Evolutionary conservation across 1,284 basidiomycete genomes (phyloP).

Genomic region (Fomitopsis pinicola): DNA sequence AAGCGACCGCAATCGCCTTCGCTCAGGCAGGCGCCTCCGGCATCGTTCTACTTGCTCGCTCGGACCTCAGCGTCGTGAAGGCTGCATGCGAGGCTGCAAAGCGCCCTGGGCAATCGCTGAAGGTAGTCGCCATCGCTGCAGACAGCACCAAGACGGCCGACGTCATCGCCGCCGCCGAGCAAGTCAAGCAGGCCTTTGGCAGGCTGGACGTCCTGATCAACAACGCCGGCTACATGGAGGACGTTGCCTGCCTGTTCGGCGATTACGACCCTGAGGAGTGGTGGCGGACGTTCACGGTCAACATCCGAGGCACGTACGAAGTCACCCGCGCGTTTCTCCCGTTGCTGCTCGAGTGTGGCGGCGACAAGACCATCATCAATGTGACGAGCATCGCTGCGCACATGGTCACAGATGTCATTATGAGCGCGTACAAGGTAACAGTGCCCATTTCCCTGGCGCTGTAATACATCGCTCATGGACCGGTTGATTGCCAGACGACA

Average conservation of each 20-base stretch:
- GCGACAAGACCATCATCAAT: conserved; percentile 3
- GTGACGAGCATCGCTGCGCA: not conserved
- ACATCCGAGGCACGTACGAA: conserved; percentile 7
- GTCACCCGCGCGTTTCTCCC: conserved; percentile 5
- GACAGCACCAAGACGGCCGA: conserved; percentile 1
- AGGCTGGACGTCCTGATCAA: conserved; percentile 3
- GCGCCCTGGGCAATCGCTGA: not conserved
- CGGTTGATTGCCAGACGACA: not conserved
- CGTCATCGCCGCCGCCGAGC: conserved; percentile 4
- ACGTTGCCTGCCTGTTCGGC: not conserved
- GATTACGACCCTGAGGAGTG: conserved; percentile 10
- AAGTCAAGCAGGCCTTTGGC: conserved; percentile 3
- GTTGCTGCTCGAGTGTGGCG: conserved; percentile 1
- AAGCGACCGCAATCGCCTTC: conserved; percentile 1
- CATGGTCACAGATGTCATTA: not conserved
- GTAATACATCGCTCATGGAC: not conserved
- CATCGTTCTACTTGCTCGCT: conserved; percentile 3
- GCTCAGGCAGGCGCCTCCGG: conserved; percentile 2
- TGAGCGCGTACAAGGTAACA: not conserved
- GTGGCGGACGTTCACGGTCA: conserved; percentile 10
- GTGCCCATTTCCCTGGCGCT: not conserved
- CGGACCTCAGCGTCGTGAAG: not conserved
- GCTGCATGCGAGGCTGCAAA: conserved; percentile 2
- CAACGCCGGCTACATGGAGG: conserved; percentile 13
- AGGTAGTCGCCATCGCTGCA: conserved; percentile 4